These are phyloP conservation scores for Dysphania ambrosioides DNA, from an alignment of 148 eudicot species.

Conservation along the genomic window DNA sequence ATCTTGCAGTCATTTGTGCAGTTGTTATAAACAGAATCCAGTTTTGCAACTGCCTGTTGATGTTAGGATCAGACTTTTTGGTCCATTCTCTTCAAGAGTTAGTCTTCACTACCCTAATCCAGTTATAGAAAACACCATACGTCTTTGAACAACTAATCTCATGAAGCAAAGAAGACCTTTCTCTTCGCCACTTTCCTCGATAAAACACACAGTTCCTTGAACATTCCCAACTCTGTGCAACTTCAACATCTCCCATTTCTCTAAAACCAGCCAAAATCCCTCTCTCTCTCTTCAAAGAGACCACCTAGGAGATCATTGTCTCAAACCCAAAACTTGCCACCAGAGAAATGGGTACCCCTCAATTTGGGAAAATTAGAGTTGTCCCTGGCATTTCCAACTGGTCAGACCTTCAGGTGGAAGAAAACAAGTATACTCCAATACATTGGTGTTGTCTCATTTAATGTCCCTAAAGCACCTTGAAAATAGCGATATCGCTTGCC, in stretches of 20 bases:
- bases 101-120: neutral
- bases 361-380: slow-evolving; percentile 60
- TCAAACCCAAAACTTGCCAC: slow-evolving; percentile 25
- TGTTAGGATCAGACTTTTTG: no score
- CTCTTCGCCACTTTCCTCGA: slow-evolving; percentile 8
- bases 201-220: slow-evolving; percentile 28
- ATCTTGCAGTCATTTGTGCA: no score
- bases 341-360: slow-evolving; percentile 58
- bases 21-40: no score
- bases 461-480: slow-evolving; percentile 66
- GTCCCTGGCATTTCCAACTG: slow-evolving; percentile 88
- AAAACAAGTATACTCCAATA: slow-evolving; percentile 57
- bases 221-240: slow-evolving; percentile 47
- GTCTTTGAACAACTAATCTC: neutral
- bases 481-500: slow-evolving; percentile 50
- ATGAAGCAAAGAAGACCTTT: slow-evolving; percentile 39
- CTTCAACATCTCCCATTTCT: slow-evolving; percentile 22
- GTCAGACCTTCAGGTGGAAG: slow-evolving; percentile 95
- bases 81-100: no score
- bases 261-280: neutral
- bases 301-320: slow-evolving; percentile 26
- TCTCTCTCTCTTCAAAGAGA: neutral
- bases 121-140: neutral
- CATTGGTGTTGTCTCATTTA: slow-evolving; percentile 73
- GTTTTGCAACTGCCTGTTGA: no score